Evolutionary conservation across 2,329 filamentous ascomycete genomes (phyloP).

Genomic region (Stagonosporopsis tanaceti): DNA sequence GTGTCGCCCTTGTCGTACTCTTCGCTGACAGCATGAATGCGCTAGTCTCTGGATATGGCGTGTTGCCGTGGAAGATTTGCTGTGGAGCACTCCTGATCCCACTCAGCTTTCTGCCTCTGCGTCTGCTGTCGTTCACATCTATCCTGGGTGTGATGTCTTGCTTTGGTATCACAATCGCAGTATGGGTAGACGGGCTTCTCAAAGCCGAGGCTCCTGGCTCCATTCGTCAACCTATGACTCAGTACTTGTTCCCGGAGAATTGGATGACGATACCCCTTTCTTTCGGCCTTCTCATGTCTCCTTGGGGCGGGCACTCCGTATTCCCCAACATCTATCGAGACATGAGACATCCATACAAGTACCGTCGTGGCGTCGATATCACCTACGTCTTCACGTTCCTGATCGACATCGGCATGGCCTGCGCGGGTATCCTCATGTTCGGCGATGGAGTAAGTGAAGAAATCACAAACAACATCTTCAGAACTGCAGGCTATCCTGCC

Average conservation of each 20-base stretch:
- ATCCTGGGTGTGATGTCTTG: slow-evolving; percentile 92
- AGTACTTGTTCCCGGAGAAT: slow-evolving; percentile 82
- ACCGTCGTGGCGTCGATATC: slow-evolving; percentile 74
- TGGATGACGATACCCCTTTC: slow-evolving; percentile 88
- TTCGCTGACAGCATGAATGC: slow-evolving; percentile 91
- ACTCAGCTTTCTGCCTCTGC: slow-evolving; percentile 83
- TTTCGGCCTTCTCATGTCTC: slow-evolving; percentile 88
- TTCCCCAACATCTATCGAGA: slow-evolving; percentile 88
- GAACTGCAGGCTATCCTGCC: slow-evolving; percentile 75
- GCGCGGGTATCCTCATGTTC: slow-evolving; percentile 92
- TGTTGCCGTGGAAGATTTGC: slow-evolving; percentile 82
- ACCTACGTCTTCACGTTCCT: slow-evolving; percentile 88
- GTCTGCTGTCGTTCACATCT: slow-evolving; percentile 86
- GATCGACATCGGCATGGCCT: slow-evolving; percentile 81
- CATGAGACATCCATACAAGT: slow-evolving; percentile 85
- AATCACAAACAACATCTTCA: slow-evolving; percentile 88
- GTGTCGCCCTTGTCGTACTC: slow-evolving; percentile 88
- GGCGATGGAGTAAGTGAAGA: slow-evolving; percentile 87
- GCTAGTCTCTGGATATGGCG: slow-evolving; percentile 74
- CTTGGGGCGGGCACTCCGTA: slow-evolving; percentile 74
- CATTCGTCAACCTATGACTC: slow-evolving; percentile 78
- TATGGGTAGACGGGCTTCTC: slow-evolving; percentile 84
- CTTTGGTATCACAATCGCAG: slow-evolving; percentile 83
- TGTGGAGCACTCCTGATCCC: slow-evolving; percentile 81
- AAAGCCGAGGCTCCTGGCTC: slow-evolving; percentile 84